Percentiles rank a stretch among this genome's conserved stretches.
phyloP scores from a whole-genome alignment of 2,329 filamentous ascomycete genomes.

The Colletotrichum sansevieriae region DNA sequence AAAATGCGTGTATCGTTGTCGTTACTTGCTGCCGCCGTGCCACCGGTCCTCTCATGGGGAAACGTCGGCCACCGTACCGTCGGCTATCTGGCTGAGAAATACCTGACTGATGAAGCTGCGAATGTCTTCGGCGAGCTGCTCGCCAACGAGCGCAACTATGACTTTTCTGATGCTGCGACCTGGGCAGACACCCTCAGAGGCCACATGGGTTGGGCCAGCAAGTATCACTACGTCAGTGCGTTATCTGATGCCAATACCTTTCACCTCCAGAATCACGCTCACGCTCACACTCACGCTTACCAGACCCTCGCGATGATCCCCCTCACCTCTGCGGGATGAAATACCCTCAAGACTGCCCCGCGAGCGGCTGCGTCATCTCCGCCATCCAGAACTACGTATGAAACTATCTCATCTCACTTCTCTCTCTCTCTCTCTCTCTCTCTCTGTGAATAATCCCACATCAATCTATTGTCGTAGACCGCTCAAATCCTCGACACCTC shows the following conservation, averaged over 20 bases:
- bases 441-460: neutral
- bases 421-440: neutral
- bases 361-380: conserved; percentile 41
- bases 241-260: neutral
- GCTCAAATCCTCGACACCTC: conserved; percentile 38
- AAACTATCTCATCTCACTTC: neutral
- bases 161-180: conserved; percentile 41
- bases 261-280: neutral
- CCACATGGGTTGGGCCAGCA: conserved; percentile 41
- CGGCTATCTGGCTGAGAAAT: conserved; percentile 41
- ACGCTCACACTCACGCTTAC: neutral
- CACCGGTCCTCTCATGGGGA: conserved; percentile 28
- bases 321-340: conserved; percentile 41
- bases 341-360: conserved; percentile 41
- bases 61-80: conserved; percentile 42
- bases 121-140: conserved; percentile 38
- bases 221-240: conserved; percentile 43
- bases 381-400: conserved; percentile 40
- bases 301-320: conserved; percentile 39
- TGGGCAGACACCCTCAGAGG: conserved; percentile 42
- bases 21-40: conserved; percentile 17
- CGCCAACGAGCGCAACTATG: conserved; percentile 40
- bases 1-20: conserved; percentile 25
- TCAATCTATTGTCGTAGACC: conserved; percentile 10
- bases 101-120: conserved; percentile 36